phyloP scores from a whole-genome alignment of 441 rosid genomes.

The Cnidoscolus chayamansa region DNA sequence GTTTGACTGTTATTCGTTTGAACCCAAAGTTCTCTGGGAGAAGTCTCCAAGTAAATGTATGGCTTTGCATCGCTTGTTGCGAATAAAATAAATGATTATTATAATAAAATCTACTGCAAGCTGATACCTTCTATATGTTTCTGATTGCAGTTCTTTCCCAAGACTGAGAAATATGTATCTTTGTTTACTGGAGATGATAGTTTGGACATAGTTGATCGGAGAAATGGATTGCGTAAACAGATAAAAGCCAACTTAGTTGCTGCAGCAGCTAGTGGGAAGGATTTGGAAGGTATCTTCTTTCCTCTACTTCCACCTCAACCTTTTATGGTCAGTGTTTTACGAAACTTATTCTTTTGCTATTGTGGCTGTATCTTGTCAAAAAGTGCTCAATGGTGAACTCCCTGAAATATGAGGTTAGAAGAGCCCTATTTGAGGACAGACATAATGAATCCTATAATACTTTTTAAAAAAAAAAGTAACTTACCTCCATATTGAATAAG shows the following conservation, averaged over 20 bases:
- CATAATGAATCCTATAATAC: background rate
- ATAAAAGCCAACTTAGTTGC: slow-evolving; percentile 83
- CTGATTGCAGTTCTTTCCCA: slow-evolving; percentile 80
- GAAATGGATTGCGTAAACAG: slow-evolving; percentile 86
- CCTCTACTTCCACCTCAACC: background rate
- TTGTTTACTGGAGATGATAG: slow-evolving; percentile 79
- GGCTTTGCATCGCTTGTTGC: background rate
- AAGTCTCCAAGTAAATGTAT: slow-evolving; percentile 2
- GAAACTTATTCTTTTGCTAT: slow-evolving; percentile 4
- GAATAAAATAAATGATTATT: background rate
- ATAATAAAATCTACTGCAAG: background rate
- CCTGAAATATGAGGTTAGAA: background rate
- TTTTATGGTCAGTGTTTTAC: background rate
- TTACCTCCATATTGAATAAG: background rate
- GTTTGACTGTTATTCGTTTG: background rate
- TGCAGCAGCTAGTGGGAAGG: slow-evolving; percentile 97
- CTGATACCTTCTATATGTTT: background rate
- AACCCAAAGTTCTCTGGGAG: background rate
- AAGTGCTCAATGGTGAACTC: slow-evolving; percentile 1
- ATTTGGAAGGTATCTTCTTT: slow-evolving; percentile 73
- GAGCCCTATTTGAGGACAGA: background rate
- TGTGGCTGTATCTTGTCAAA: background rate
- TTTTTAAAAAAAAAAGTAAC: background rate
- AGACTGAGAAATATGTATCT: slow-evolving; percentile 92
- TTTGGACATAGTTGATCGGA: slow-evolving; percentile 56